Evolutionary conservation across 192 early-diverging fungal genomes (phyloP), one percentile per base, ranked within the genome.

Genomic region (Oehlia diaphana): DNA sequence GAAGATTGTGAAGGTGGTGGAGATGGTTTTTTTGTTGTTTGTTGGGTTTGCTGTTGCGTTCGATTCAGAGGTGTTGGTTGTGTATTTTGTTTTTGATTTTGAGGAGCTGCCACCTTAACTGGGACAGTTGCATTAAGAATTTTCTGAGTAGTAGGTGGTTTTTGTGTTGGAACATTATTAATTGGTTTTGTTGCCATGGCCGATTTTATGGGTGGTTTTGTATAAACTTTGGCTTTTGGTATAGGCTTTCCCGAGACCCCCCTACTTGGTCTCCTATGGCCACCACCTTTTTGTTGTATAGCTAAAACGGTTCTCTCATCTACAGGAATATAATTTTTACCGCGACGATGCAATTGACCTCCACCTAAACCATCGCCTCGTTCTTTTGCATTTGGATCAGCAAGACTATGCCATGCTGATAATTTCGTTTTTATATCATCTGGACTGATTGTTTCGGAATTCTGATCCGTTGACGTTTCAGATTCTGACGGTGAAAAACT

Each of bases 321-420:
- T 16, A 76, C 74, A 31, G 74, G 74, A n/a, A 37, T 76, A 13
- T 64, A 76, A 63, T 76, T 76, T 76, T 12, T 61, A 37, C 74
- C 74, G 16, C 9, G 10, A 63, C 74, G 74, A 12, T 76, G 74
- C 14, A 76, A 19, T 61, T 76, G 50, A 63, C 74, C 74, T 9
- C 58, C 37, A 26, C 74, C 74, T 9, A 76, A 19, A 42, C 74
- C 74, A 73, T 58, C 72, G 23, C 7, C 62, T 44, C 35, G 16
- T 39, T n/a, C 9, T 64, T 37, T 37, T 33, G 6, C 62, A 33
- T 76, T 64, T 21, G 74, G 62, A 23, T 63, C 74, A 10, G 62
- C 74, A n/a, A 76, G 14, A 10, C 16, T 37, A 63, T 63, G 61
- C 74, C 74, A 76, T 4, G 74, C 74, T 21, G 23, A 49, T 42